Evolutionary conservation across 768 basidiomycete genomes (phyloP), one percentile per base, ranked within the genome.

Genomic region (Kwoniella bestiolae): DNA sequence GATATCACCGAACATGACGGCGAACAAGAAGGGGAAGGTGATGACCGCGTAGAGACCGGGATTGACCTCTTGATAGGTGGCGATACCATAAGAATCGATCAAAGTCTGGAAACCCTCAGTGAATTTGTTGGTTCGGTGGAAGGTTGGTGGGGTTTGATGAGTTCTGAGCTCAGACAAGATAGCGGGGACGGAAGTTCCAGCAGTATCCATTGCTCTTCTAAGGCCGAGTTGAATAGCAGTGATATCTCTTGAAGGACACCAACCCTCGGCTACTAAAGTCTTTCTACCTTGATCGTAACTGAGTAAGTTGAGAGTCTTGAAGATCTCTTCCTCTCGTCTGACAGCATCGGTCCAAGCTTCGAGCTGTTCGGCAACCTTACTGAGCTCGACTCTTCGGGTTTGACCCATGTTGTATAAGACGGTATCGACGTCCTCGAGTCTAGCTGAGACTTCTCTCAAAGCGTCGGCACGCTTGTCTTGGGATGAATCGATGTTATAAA

Each of bases 1-100:
- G 76, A 98, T 91, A 82, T 99, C 96, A 75, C 96, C 96, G 79
- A 99, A 99, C 96, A 99, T 99, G 83, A 99, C 92, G 4, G 93
- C 95, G 75, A 98, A 99, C 71, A 99, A 82, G 87, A 99, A 98
- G 0, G 96, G 96, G 87, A 96, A 96, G 1, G 94, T 96, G 72
- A 83, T 82, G 66, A 82, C 81, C 53, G 83, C 92, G 81, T 95
- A 95, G 29, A 98, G 82, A 59, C 94, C 96, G 21, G 96, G 95
- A 79, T 98, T 98, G 79, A 94, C 88, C 82, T 99, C 96, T 79
- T 97, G 91, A 79, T 99, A 98, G 1, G 87, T 88, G 14, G 93
- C 91, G 56, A 92, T 88, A 75, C 95, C 96, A 77, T 99, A 99
- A 56, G 90, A 90, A 81, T 99, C 96, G 89, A 99, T 96, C 82